A percentile compares a stretch with the other conserved stretches of the same genome.
Evolutionary conservation across 1,284 basidiomycete species (phyloP).

Genomic region (Ceratobasidium sp.): DNA sequence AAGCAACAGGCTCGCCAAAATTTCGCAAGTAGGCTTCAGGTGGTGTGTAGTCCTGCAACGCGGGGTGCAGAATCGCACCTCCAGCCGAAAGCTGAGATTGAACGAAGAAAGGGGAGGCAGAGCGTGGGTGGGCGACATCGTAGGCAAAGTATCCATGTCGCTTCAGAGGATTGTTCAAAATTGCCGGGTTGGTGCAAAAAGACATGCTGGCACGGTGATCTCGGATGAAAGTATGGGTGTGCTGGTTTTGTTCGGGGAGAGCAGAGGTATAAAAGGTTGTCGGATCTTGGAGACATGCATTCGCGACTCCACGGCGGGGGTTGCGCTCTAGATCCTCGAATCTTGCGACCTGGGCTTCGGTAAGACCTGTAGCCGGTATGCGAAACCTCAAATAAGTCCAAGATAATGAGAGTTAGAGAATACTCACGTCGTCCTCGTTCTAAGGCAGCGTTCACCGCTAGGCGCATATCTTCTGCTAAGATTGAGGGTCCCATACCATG

Average conservation of each 20-base stretch:
- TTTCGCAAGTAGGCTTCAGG: conserved; percentile 48
- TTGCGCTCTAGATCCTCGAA: conserved; percentile 58
- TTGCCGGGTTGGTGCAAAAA: conserved; percentile 62
- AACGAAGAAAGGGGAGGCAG: conserved; percentile 58
- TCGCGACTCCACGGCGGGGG: conserved; percentile 51
- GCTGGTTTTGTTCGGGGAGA: conserved; percentile 34
- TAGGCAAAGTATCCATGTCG: conserved; percentile 54
- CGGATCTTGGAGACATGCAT: conserved; percentile 55
- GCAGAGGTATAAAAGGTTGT: conserved; percentile 52
- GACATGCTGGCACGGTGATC: conserved; percentile 63
- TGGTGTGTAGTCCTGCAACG: conserved; percentile 56
- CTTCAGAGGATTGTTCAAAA: conserved; percentile 45
- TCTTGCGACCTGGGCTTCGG: conserved; percentile 56
- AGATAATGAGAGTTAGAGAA: background rate
- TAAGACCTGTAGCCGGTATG: conserved; percentile 54
- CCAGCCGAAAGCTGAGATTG: conserved; percentile 53
- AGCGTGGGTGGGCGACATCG: conserved; percentile 53
- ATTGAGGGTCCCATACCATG: conserved; percentile 58
- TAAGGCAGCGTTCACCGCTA: conserved; percentile 57
- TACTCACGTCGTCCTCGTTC: conserved; percentile 58
- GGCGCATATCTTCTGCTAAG: conserved; percentile 59
- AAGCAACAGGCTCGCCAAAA: conserved; percentile 52
- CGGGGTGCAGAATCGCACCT: conserved; percentile 55
- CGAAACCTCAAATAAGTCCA: background rate
- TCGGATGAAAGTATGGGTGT: conserved; percentile 57